Evolutionary conservation across 2,329 filamentous ascomycete species (phyloP).

Genomic region (Pseudogymnoascus sp.): DNA sequence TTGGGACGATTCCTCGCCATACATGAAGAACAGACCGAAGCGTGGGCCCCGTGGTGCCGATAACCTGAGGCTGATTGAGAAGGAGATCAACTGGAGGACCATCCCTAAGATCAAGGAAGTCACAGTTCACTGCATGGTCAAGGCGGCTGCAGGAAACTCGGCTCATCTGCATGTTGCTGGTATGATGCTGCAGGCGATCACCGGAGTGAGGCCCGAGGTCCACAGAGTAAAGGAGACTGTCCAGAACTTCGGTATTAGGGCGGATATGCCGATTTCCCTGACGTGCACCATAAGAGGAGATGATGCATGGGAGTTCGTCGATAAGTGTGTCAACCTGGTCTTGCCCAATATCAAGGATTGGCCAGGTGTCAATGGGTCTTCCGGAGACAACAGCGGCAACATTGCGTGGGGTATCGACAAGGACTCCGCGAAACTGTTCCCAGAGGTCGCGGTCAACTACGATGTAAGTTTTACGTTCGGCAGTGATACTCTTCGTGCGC

Average conservation of each 20-base stretch:
- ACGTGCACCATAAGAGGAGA: conserved; percentile 73
- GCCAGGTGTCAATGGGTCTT: conserved; percentile 63
- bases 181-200: conserved; percentile 78
- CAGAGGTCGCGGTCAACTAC: conserved; percentile 91
- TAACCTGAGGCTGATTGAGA: conserved; percentile 61
- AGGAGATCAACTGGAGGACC: conserved; percentile 70
- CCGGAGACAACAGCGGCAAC: conserved; percentile 84
- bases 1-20: conserved; percentile 88
- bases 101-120: conserved; percentile 74
- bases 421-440: conserved; percentile 73
- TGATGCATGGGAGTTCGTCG: conserved; percentile 80
- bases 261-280: conserved; percentile 62
- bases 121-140: conserved; percentile 69
- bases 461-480: conserved; percentile 53
- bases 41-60: conserved; percentile 76
- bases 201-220: conserved; percentile 61
- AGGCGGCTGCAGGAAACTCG: conserved; percentile 58
- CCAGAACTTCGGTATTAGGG: conserved; percentile 63
- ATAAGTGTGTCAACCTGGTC: conserved; percentile 83
- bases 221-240: conserved; percentile 65
- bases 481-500: neutral
- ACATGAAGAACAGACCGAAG: conserved; percentile 83
- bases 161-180: conserved; percentile 73
- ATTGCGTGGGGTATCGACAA: conserved; percentile 71
- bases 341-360: conserved; percentile 96